Conservation (phyloP, 306 rosid species). For the Elaeagnus macrophylla region DNA sequence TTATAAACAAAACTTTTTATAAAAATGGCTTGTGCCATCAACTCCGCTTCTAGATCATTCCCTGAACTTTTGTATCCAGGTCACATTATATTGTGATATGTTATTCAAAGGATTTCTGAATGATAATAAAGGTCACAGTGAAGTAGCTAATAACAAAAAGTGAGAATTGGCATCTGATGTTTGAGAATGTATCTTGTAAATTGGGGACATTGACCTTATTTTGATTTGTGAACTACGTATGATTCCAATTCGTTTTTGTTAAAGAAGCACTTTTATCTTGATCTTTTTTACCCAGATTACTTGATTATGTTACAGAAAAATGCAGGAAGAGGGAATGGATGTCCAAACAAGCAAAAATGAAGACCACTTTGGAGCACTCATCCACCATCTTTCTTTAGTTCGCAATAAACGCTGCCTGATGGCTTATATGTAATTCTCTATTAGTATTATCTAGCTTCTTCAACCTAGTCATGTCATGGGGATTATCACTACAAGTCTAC, state of each 20-base stretch:
- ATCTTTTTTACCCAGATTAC: neutral
- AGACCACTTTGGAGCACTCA: constrained; percentile 75
- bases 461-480: too few relatives aligned
- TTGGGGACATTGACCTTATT: neutral
- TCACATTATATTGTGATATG: neutral
- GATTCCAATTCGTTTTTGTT: neutral
- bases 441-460: neutral
- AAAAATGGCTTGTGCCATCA: too few relatives aligned
- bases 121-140: neutral
- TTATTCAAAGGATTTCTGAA: neutral
- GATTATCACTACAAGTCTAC: neutral
- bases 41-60: too few relatives aligned
- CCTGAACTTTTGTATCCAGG: neutral
- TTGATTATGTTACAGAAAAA: constrained; percentile 47
- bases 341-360: constrained; percentile 67
- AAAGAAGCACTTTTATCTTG: neutral
- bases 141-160: neutral
- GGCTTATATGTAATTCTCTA: constrained; percentile 55
- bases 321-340: constrained; percentile 79
- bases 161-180: neutral
- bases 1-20: too few relatives aligned
- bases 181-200: neutral
- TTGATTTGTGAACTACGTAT: neutral
- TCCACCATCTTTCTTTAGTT: constrained; percentile 80
- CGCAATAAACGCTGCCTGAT: constrained; percentile 82